phyloP scores from a whole-genome alignment of 805 yeast species.

The Jamesozyma spencerorum region DNA sequence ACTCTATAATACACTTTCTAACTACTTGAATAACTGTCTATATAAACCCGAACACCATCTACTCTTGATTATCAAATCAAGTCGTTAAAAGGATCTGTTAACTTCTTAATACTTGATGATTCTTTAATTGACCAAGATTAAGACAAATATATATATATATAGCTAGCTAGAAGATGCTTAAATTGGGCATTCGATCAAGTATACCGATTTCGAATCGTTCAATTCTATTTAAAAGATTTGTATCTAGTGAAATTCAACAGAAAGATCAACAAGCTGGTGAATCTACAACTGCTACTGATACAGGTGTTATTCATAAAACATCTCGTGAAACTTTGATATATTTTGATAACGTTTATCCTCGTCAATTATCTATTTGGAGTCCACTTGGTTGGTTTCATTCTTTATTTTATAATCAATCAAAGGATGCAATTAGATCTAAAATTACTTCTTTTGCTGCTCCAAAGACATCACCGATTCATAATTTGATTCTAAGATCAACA shows the following conservation, averaged over 20 bases:
- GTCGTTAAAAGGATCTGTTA: too few relatives aligned
- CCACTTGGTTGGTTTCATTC: conserved; percentile 36
- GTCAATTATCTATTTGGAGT: conserved; percentile 39
- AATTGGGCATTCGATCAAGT: too few relatives aligned
- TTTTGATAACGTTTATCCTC: conserved; percentile 47
- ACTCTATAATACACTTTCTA: too few relatives aligned
- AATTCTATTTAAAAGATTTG: conserved; percentile 18
- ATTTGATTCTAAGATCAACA: conserved; percentile 45
- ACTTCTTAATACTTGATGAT: too few relatives aligned
- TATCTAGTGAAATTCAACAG: conserved; percentile 34
- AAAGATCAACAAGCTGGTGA: conserved; percentile 46
- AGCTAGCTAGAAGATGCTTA: too few relatives aligned
- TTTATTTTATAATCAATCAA: conserved; percentile 29
- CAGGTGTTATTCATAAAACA: conserved; percentile 47
- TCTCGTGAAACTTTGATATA: conserved; percentile 44
- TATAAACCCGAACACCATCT: too few relatives aligned
- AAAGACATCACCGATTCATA: conserved; percentile 29
- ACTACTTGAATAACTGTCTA: too few relatives aligned
- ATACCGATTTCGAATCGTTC: too few relatives aligned
- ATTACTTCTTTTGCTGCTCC: conserved; percentile 35
- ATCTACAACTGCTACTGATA: conserved; percentile 42
- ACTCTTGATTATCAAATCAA: too few relatives aligned
- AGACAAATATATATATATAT: too few relatives aligned
- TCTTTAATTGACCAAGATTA: too few relatives aligned
- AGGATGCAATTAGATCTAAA: conserved; percentile 34